Evolutionary conservation across 352 stramenopile species (phyloP), one percentile per base, ranked within the genome.

Genomic region (Globisporangium polare): DNA sequence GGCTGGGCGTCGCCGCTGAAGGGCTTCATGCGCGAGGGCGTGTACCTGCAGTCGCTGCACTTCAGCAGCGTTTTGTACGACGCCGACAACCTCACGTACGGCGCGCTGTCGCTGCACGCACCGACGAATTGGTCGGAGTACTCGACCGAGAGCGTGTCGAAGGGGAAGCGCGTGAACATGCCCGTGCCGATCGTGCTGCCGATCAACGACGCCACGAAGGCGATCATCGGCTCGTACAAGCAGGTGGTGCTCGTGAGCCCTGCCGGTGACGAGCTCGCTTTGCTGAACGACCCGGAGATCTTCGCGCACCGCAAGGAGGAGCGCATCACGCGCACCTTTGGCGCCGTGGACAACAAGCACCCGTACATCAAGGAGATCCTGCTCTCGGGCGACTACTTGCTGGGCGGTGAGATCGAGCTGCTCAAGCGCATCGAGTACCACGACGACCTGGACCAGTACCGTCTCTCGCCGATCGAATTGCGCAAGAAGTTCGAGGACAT

Each of bases 231-330:
- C 49, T 66, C 80, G 20, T 77, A 63, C 46, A 74, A 68, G 33
- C 80, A 92, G 33, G 94, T 99, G 22, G 94, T 98, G 24, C 80
- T 99, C 15, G 93, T 98, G 2, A 97, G 83, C 26, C 91, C 97
- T 62, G 95, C 98, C 35, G 97, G 97, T 24, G 72, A 97, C 24
- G 95, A 96, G 27, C 82, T 99, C 1, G 97, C 95, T 13, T 82
- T 99, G 58, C 74, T 99, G 20, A 80, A 84, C 15, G 77, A 98
- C 73, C 95, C 96, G 1, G 97, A 99, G 73, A 92, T 99, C 37
- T 99, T 94, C 66, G 77, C 85, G 37, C 98, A 99, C 72, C 92
- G 96, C 52, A 99, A 99, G 78, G 95, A 99, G 78, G 97, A 99
- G 75, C 98, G 98, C 52, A 97, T 98, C 37, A 95, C 95, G n/a